Evolutionary conservation across 495 filamentous ascomycete genomes (phyloP).

Genomic region (Aspergillus campestris): DNA sequence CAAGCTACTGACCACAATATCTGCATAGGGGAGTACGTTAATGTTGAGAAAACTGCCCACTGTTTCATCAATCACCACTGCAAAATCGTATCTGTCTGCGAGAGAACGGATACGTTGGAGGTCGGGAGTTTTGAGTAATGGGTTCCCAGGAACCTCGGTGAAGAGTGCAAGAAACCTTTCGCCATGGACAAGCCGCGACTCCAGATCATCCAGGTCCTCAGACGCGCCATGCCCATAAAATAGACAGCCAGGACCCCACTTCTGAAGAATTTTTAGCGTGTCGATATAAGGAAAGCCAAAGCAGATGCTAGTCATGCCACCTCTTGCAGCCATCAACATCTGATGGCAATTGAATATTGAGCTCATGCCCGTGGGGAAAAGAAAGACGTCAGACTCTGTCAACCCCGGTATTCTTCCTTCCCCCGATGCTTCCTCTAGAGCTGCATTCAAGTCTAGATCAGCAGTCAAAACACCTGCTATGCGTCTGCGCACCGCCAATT

Average conservation of each 20-base stretch:
- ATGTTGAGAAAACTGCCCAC: conserved; percentile 95
- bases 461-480: conserved; percentile 81
- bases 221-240: conserved; percentile 84
- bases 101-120: conserved; percentile 68
- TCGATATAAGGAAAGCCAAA: conserved; percentile 88
- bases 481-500: conserved; percentile 71
- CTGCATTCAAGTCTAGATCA: conserved; percentile 59
- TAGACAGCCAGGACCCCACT: conserved; percentile 83
- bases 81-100: conserved; percentile 81
- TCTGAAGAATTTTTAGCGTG: conserved; percentile 88
- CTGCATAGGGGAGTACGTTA: conserved; percentile 79
- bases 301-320: conserved; percentile 27
- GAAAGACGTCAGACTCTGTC: conserved; percentile 79
- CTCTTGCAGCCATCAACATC: conserved; percentile 50
- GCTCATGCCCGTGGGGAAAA: conserved; percentile 88
- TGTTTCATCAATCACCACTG: conserved; percentile 89
- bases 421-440: conserved; percentile 39
- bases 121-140: conserved; percentile 77
- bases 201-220: conserved; percentile 80
- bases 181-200: conserved; percentile 58
- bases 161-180: conserved; percentile 80
- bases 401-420: conserved; percentile 56
- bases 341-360: conserved; percentile 86
- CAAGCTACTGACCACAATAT: conserved; percentile 86
- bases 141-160: conserved; percentile 92